Percentiles rank a stretch among this genome's conserved stretches.
These are phyloP conservation scores for Pogostemon cablin DNA, from an alignment of 257 asterid species.

Conservation along the genomic window DNA sequence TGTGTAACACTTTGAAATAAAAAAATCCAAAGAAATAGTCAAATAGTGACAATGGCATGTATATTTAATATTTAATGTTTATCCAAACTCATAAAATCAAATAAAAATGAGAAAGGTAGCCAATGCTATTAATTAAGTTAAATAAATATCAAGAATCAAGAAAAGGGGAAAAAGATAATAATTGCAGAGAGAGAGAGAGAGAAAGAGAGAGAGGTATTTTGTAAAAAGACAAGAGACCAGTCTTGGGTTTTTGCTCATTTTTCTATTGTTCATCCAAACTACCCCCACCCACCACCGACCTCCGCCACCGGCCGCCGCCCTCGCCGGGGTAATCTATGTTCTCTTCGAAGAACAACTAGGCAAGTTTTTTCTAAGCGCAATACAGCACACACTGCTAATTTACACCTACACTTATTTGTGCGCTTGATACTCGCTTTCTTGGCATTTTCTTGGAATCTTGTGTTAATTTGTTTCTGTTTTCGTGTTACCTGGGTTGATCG, in stretches of 20 bases:
- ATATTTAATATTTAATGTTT: not conserved
- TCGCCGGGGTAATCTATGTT: conserved; percentile 30
- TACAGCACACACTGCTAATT: conserved; percentile 22
- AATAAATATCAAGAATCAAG: conserved; percentile 4
- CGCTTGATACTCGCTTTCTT: conserved; percentile 27
- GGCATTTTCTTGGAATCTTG: conserved; percentile 15
- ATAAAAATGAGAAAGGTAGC: conserved; percentile 22
- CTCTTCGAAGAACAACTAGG: conserved; percentile 26
- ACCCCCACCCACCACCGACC: conserved; percentile 49
- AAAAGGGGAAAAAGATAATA: conserved; percentile 25
- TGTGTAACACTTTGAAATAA: too few relatives aligned
- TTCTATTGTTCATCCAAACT: conserved; percentile 35
- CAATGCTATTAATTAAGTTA: conserved; percentile 17
- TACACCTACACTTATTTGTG: conserved; percentile 13
- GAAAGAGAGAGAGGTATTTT: conserved; percentile 14
- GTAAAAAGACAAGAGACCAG: conserved; percentile 35
- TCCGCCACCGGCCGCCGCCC: conserved; percentile 38
- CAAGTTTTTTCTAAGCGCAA: conserved; percentile 27
- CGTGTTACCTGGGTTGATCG: conserved; percentile 33
- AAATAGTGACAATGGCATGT: not conserved
- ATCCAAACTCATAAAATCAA: conserved; percentile 15
- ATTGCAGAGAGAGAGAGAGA: conserved; percentile 18
- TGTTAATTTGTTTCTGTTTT: conserved; percentile 17
- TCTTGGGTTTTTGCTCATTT: conserved; percentile 33
- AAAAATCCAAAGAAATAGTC: not conserved